Percentiles rank a stretch among this genome's conserved stretches.
These are phyloP conservation scores for Phtheirospermum japonicum DNA, from an alignment of 257 asterid species.

Conservation along the genomic window DNA sequence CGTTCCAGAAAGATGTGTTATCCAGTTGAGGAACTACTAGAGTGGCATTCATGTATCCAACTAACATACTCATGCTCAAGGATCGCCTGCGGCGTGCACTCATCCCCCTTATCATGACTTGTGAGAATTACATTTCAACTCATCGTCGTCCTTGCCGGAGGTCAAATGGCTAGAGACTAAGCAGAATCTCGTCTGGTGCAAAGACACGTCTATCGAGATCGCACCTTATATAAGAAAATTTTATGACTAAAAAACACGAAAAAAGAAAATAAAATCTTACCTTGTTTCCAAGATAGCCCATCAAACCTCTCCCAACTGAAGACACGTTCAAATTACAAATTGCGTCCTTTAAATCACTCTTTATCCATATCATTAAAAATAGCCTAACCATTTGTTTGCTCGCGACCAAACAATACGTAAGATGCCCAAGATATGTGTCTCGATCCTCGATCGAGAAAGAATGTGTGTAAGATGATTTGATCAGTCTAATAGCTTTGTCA, in stretches of 20 bases:
- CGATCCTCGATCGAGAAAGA: conserved; percentile 46
- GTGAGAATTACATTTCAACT: conserved; percentile 74
- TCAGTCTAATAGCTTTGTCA: conserved; percentile 41
- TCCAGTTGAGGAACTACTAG: not conserved
- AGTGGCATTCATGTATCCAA: conserved; percentile 11
- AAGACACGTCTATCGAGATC: conserved; percentile 80
- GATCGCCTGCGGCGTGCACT: conserved; percentile 73
- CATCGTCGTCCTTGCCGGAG: conserved; percentile 93
- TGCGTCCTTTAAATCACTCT: conserved; percentile 56
- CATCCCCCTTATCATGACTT: conserved; percentile 54
- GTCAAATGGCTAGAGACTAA: conserved; percentile 82
- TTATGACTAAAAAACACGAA: too few relatives aligned
- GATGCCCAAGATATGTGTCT: conserved; percentile 41
- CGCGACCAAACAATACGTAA: conserved; percentile 72
- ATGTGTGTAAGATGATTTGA: conserved; percentile 43
- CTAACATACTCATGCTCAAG: conserved; percentile 76
- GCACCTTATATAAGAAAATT: conserved; percentile 76
- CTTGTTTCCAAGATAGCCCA: conserved; percentile 98
- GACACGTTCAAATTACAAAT: conserved; percentile 72
- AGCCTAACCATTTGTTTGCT: conserved; percentile 96
- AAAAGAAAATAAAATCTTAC: conserved; percentile 27
- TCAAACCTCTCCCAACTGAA: conserved; percentile 91
- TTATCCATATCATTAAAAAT: conserved; percentile 74
- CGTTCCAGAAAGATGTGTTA: not conserved
- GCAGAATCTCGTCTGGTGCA: conserved; percentile 95